Conservation (phyloP, 83 land plant genomes). For the Thuja plicata region DNA sequence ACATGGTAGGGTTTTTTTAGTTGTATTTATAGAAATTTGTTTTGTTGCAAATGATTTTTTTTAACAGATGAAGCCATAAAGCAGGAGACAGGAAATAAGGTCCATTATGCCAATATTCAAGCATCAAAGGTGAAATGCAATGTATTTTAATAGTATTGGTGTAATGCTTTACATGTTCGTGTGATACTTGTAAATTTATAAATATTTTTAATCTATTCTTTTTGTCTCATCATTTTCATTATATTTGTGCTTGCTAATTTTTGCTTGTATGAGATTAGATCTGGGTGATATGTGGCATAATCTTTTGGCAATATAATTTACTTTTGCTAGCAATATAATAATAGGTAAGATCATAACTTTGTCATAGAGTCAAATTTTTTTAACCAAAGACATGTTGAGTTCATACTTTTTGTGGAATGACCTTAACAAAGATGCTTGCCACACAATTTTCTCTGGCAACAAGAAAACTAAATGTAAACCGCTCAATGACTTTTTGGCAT, state of each 20-base stretch:
- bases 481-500: no score
- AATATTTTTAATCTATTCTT: neutral
- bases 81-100: conserved; percentile 90
- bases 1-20: neutral
- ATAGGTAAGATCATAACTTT: neutral
- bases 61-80: conserved; percentile 79
- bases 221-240: neutral
- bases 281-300: neutral
- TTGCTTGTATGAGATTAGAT: conserved; percentile 6
- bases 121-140: conserved; percentile 76
- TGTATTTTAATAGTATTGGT: neutral
- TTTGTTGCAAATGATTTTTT: neutral
- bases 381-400: neutral
- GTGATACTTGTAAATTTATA: neutral
- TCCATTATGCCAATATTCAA: conserved; percentile 91
- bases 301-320: neutral
- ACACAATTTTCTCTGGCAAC: no score
- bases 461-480: no score
- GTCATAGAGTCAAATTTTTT: neutral
- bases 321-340: neutral
- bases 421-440: neutral
- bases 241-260: neutral
- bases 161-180: neutral
- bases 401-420: neutral
- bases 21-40: neutral